Evolutionary conservation across 2,329 filamentous ascomycete species (phyloP).

Genomic region (Nannizziopsis barbatae): DNA sequence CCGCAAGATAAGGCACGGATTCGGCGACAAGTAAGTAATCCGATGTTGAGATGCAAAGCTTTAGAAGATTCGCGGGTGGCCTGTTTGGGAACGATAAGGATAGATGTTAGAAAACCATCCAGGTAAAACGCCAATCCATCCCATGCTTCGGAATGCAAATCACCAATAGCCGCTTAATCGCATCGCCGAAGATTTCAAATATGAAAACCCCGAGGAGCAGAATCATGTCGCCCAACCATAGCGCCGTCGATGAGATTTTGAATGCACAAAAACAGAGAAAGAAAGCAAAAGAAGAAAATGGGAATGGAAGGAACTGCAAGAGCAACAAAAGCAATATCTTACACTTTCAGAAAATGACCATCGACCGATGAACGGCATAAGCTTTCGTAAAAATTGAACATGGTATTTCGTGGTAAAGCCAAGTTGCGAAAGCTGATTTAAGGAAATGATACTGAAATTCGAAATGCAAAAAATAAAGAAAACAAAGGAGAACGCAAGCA

Average conservation of each 20-base stretch:
- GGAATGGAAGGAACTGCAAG: too few species aligned
- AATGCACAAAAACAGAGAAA: not conserved
- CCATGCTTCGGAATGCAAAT: slow-evolving; percentile 10
- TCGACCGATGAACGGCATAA: slow-evolving; percentile 15
- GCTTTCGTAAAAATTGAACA: too few species aligned
- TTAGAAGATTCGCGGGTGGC: not conserved
- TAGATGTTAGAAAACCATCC: not conserved
- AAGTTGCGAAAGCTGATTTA: not conserved
- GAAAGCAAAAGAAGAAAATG: not conserved
- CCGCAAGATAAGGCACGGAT: too few species aligned
- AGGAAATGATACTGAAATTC: not conserved
- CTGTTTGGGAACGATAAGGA: not conserved
- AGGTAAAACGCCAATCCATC: slow-evolving; percentile 13
- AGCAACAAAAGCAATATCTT: slow-evolving; percentile 20
- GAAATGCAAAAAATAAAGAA: not conserved
- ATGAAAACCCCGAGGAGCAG: not conserved
- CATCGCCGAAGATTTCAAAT: not conserved
- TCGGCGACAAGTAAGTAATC: too few species aligned
- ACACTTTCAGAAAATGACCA: slow-evolving; percentile 19
- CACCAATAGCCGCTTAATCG: not conserved
- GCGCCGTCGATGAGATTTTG: not conserved
- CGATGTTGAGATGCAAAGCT: too few species aligned
- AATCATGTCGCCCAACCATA: slow-evolving; percentile 2
- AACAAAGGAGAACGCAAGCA: not conserved
- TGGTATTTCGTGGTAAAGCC: not conserved